These are phyloP conservation scores for Trichophyton schoenleinii DNA, from an alignment of 2,329 filamentous ascomycete genomes.

Conservation along the genomic window DNA sequence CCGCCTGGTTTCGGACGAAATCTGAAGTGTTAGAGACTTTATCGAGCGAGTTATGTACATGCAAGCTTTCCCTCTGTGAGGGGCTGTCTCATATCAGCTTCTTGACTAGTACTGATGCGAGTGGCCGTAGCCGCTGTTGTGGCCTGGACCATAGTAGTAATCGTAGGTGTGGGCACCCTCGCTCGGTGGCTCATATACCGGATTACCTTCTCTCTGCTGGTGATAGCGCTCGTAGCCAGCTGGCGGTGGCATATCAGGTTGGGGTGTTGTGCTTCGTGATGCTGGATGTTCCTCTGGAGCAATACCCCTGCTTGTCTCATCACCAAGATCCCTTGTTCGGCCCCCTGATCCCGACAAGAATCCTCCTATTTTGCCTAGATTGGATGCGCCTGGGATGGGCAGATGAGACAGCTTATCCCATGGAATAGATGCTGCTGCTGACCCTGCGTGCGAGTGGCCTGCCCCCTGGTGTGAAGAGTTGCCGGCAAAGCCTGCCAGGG, in stretches of 20 bases:
- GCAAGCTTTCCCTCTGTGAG: background rate
- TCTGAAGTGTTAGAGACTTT: background rate
- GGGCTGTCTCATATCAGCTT: background rate
- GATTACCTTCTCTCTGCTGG: constrained; percentile 4
- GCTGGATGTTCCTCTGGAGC: background rate
- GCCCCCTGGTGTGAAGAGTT: constrained; percentile 5
- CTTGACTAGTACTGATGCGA: background rate
- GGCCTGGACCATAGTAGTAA: constrained; percentile 12
- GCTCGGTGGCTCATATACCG: constrained; percentile 14
- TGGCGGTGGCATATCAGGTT: constrained; percentile 5
- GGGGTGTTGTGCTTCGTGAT: background rate
- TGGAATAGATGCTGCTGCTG: constrained; percentile 19
- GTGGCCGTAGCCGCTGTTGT: background rate
- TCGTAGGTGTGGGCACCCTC: constrained; percentile 15
- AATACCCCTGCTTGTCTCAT: constrained; percentile 1
- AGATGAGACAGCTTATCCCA: constrained; percentile 24
- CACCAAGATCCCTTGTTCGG: background rate
- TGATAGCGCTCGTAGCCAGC: constrained; percentile 15
- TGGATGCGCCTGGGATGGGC: constrained; percentile 28
- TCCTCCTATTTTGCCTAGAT: constrained; percentile 24
- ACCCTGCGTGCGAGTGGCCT: background rate
- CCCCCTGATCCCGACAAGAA: constrained; percentile 16
- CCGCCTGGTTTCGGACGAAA: background rate
- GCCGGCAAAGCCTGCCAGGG: constrained; percentile 9
- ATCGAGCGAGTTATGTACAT: background rate